Percentiles rank a stretch among this genome's conserved stretches.
Evolutionary conservation across 2,329 filamentous ascomycete species (phyloP).

Genomic region (Hirsutella rhossiliensis): DNA sequence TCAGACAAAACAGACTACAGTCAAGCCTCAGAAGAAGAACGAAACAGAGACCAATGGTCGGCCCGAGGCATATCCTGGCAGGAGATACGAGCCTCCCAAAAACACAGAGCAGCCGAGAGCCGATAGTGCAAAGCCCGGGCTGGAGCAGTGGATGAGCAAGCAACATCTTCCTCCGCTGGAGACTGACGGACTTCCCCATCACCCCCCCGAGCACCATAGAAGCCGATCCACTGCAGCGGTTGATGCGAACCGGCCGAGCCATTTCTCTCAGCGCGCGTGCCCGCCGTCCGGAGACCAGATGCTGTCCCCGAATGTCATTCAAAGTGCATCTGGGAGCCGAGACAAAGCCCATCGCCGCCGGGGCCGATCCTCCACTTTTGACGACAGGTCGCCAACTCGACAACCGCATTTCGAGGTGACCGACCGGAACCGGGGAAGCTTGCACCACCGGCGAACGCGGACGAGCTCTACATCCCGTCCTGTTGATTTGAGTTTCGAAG

Average conservation of each 20-base stretch:
- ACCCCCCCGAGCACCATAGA: constrained; percentile 17
- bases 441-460: constrained; percentile 12
- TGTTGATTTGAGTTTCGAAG: constrained; percentile 11
- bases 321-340: constrained; percentile 26
- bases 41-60: neutral
- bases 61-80: neutral
- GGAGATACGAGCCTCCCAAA: neutral
- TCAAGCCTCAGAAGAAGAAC: neutral
- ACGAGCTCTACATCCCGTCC: constrained; percentile 14
- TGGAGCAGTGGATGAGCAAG: constrained; percentile 19
- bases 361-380: constrained; percentile 16
- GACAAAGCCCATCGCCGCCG: constrained; percentile 28
- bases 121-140: constrained; percentile 7
- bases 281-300: constrained; percentile 19
- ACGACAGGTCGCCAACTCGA: constrained; percentile 17
- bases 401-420: constrained; percentile 16
- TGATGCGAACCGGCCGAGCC: constrained; percentile 17
- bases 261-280: constrained; percentile 16
- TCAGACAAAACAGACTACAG: neutral
- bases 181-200: constrained; percentile 22
- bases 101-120: neutral
- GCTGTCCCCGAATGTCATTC: constrained; percentile 30
- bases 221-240: constrained; percentile 20
- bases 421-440: constrained; percentile 14
- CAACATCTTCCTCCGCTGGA: constrained; percentile 32